phyloP scores from a whole-genome alignment of 169 alveolate species.

The Plasmodium adleri region DNA sequence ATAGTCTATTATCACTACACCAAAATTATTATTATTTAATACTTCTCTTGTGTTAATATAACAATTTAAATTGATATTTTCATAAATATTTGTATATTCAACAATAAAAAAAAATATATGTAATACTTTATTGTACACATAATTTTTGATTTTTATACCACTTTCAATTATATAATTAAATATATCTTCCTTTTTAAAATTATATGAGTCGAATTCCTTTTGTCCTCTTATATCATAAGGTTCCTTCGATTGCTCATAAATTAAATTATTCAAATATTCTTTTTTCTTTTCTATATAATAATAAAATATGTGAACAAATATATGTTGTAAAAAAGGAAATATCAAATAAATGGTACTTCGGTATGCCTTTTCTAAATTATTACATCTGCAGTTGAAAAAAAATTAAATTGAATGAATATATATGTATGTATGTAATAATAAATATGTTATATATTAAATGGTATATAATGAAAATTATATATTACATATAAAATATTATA shows the following conservation, averaged over 20 bases:
- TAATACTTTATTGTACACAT: slow-evolving; percentile 2
- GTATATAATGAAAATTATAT: no score
- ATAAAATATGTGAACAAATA: slow-evolving; percentile 58
- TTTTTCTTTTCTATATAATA: slow-evolving; percentile 54
- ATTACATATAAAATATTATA: no score
- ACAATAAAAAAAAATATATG: slow-evolving; percentile 34
- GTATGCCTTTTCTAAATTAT: slow-evolving; percentile 26
- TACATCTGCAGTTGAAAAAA: slow-evolving; percentile 31
- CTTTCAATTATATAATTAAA: not conserved
- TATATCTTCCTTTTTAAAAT: not conserved
- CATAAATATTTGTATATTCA: slow-evolving; percentile 44
- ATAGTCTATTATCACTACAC: slow-evolving; percentile 57
- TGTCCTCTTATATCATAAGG: not conserved
- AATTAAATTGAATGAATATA: not conserved
- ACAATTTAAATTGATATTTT: slow-evolving; percentile 20
- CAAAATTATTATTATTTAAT: slow-evolving; percentile 42
- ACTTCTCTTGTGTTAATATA: slow-evolving; percentile 61
- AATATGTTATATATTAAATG: not conserved
- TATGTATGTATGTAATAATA: not conserved
- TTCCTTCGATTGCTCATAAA: slow-evolving; percentile 1
- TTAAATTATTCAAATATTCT: slow-evolving; percentile 14
- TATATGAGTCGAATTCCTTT: not conserved
- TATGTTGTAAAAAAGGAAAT: slow-evolving; percentile 40
- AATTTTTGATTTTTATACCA: slow-evolving; percentile 4
- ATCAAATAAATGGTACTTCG: slow-evolving; percentile 46